Conservation (phyloP, 805 yeast species). For the Candida loeiensis region DNA sequence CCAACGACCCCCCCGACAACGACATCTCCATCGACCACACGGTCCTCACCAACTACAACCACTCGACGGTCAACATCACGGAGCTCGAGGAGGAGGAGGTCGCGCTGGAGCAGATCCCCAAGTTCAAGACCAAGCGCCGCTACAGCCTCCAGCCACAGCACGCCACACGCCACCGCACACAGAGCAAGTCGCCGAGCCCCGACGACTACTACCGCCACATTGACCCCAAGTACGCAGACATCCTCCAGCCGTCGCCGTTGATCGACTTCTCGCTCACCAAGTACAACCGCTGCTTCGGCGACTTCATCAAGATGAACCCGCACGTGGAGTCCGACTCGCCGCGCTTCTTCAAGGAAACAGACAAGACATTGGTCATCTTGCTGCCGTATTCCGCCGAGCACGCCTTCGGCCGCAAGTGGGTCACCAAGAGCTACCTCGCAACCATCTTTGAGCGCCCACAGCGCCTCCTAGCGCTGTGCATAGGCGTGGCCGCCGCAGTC, state of each 20-base stretch:
- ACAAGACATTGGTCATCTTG: constrained; percentile 56
- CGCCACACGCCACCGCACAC: constrained; percentile 4
- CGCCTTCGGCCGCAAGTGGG: constrained; percentile 75
- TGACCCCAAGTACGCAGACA: constrained; percentile 24
- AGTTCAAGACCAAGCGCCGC: constrained; percentile 31
- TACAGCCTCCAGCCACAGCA: constrained; percentile 25
- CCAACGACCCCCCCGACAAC: constrained; percentile 23
- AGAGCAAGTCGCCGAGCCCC: constrained; percentile 8
- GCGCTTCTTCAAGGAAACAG: constrained; percentile 29
- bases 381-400: constrained; percentile 72
- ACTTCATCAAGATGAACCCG: constrained; percentile 40
- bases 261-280: constrained; percentile 33
- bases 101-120: constrained; percentile 34
- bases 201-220: constrained; percentile 9
- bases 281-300: constrained; percentile 42
- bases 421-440: constrained; percentile 57
- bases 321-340: constrained; percentile 41
- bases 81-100: constrained; percentile 36
- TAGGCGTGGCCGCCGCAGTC: constrained; percentile 74
- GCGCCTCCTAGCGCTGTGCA: constrained; percentile 67
- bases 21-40: constrained; percentile 42
- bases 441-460: constrained; percentile 84
- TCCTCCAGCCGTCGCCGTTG: constrained; percentile 32
- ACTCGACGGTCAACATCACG: constrained; percentile 30
- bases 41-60: constrained; percentile 27